Percentiles rank a stretch among this genome's conserved stretches.
These are phyloP conservation scores for Aspergillus fumigatiaffinis DNA, from an alignment of 2,329 filamentous ascomycete genomes.

Conservation along the genomic window DNA sequence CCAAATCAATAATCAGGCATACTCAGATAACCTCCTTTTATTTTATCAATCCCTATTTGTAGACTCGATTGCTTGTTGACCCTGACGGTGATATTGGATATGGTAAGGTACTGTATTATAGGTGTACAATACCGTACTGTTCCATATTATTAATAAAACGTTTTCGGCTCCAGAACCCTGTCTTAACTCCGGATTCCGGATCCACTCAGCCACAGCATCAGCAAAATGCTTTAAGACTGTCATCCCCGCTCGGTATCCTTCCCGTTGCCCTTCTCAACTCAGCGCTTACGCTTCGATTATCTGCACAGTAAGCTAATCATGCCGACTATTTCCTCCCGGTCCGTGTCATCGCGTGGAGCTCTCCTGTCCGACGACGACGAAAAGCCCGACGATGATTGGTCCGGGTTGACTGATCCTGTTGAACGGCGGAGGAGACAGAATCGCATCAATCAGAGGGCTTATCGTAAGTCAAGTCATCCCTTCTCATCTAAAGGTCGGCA, in stretches of 20 bases:
- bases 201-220: background rate
- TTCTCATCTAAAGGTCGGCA: background rate
- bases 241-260: background rate
- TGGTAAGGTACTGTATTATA: background rate
- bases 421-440: conserved; percentile 29
- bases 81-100: background rate
- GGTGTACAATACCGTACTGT: too few species aligned
- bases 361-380: background rate
- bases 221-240: background rate
- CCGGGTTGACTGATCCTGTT: conserved; percentile 21
- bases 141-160: too few species aligned
- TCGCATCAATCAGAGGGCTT: conserved; percentile 29
- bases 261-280: background rate
- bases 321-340: background rate
- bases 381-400: conserved; percentile 19
- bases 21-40: too few species aligned
- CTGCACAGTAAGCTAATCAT: background rate
- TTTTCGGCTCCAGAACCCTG: background rate
- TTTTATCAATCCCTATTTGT: too few species aligned
- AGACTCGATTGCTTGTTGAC: too few species aligned
- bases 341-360: background rate
- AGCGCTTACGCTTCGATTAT: background rate
- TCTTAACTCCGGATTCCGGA: background rate
- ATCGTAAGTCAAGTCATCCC: conserved; percentile 15
- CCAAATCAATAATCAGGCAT: too few species aligned